phyloP scores from a whole-genome alignment of 2,329 filamentous ascomycete species.

The Sporothrix luriei region DNA sequence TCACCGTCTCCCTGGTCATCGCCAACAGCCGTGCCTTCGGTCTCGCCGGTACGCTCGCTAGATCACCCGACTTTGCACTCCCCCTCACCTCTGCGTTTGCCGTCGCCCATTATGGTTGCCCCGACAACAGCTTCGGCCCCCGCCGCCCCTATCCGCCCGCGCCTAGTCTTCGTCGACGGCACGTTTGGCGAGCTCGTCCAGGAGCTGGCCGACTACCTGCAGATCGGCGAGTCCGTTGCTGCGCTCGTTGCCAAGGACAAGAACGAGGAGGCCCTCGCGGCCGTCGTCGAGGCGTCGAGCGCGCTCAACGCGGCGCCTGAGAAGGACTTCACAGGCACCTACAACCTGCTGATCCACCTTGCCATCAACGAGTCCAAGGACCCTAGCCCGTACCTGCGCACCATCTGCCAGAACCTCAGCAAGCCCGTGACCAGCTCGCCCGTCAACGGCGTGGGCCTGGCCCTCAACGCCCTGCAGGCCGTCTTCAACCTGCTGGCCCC shows the following conservation, averaged over 20 bases:
- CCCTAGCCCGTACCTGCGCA: conserved; percentile 80
- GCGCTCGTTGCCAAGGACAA: conserved; percentile 72
- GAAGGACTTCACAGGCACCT: conserved; percentile 94
- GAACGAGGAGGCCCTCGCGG: conserved; percentile 86
- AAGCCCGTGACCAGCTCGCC: conserved; percentile 85
- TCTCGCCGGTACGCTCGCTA: too few relatives aligned
- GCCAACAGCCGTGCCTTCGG: neutral
- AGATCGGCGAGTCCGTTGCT: conserved; percentile 75
- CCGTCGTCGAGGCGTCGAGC: conserved; percentile 78
- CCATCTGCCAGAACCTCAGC: conserved; percentile 85
- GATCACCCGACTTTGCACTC: too few relatives aligned
- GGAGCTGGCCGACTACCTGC: conserved; percentile 94
- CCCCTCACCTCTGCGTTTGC: neutral
- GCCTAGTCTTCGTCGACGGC: conserved; percentile 81
- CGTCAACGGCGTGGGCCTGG: conserved; percentile 79
- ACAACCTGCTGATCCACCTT: conserved; percentile 95
- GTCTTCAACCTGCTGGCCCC: conserved; percentile 91
- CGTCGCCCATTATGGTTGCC: conserved; percentile 27
- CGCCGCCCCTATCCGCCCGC: conserved; percentile 46
- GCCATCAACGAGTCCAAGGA: conserved; percentile 78
- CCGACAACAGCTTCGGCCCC: conserved; percentile 27
- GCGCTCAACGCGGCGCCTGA: conserved; percentile 84
- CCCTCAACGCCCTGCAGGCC: conserved; percentile 87
- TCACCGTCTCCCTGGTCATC: neutral
- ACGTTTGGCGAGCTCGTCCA: conserved; percentile 88